phyloP scores from a whole-genome alignment of 164 flowering plant species.

The Paratinospora sagittata region DNA sequence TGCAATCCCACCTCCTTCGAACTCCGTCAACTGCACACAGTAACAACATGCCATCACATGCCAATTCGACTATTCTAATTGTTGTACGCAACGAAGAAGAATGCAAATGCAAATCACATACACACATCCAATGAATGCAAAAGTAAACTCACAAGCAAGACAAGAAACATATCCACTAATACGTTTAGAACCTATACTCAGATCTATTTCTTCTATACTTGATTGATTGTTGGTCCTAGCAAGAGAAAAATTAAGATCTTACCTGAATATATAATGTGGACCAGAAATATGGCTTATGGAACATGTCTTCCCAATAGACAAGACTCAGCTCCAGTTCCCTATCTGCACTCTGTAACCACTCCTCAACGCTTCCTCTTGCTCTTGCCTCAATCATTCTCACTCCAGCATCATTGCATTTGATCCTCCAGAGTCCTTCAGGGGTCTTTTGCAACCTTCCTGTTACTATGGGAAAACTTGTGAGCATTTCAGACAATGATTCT shows the following conservation, averaged over 20 bases:
- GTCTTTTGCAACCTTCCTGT: conserved; percentile 45
- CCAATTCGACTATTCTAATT: background rate
- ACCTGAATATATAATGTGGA: conserved; percentile 66
- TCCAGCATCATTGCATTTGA: conserved; percentile 71
- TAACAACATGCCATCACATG: background rate
- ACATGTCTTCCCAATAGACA: conserved; percentile 65
- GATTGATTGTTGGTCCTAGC: background rate
- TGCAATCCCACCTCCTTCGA: conserved; percentile 67
- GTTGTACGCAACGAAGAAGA: too few relatives aligned
- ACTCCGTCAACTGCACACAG: conserved; percentile 50
- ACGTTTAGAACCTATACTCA: too few relatives aligned
- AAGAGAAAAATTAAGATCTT: background rate
- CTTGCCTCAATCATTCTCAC: conserved; percentile 52
- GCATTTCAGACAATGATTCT: conserved; percentile 32
- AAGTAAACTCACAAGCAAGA: too few relatives aligned
- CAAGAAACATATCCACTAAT: too few relatives aligned
- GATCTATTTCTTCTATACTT: too few relatives aligned
- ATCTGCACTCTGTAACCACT: conserved; percentile 41
- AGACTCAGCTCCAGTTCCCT: conserved; percentile 50
- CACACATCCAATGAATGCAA: too few relatives aligned
- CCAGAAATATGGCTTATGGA: conserved; percentile 51
- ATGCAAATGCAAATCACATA: too few relatives aligned
- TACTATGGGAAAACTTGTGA: conserved; percentile 34
- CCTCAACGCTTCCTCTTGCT: conserved; percentile 48
- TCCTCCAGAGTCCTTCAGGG: conserved; percentile 43